These are phyloP conservation scores for Daedaleopsis sinensis DNA, from an alignment of 768 basidiomycete genomes.

Conservation along the genomic window DNA sequence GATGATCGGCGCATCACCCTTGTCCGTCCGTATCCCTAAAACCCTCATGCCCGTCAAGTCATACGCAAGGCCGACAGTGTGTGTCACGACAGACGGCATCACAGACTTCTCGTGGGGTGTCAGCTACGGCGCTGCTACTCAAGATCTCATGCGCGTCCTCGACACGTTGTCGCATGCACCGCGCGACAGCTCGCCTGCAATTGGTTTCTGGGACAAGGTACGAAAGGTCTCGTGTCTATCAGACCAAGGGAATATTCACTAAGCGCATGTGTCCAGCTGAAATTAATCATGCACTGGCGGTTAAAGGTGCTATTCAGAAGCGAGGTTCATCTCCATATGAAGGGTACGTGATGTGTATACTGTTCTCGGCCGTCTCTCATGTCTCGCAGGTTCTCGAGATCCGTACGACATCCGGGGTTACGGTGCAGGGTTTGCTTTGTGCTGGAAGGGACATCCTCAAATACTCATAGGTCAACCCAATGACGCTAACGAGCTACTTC, in stretches of 20 bases:
- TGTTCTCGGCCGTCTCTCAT: background rate
- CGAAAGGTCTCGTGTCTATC: background rate
- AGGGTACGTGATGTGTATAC: conserved; percentile 53
- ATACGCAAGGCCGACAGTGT: conserved; percentile 76
- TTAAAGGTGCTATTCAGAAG: conserved; percentile 64
- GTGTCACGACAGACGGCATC: conserved; percentile 61
- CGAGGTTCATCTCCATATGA: conserved; percentile 81
- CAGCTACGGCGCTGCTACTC: conserved; percentile 83
- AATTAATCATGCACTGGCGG: conserved; percentile 85
- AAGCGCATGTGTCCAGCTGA: conserved; percentile 46
- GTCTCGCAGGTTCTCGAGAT: conserved; percentile 73
- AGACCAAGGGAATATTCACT: background rate
- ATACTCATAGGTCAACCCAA: conserved; percentile 73
- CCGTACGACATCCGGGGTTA: conserved; percentile 69
- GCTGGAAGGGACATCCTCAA: conserved; percentile 78
- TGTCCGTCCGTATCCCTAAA: conserved; percentile 75
- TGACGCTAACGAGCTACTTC: conserved; percentile 74
- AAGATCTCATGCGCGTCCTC: conserved; percentile 82
- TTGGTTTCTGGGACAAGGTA: conserved; percentile 98
- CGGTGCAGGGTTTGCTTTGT: conserved; percentile 87
- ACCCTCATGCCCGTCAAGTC: conserved; percentile 96
- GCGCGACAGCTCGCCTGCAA: conserved; percentile 75
- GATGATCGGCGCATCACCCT: conserved; percentile 49
- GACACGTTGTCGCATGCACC: conserved; percentile 80
- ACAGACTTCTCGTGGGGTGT: conserved; percentile 89